Conservation (phyloP, 225 moss, liverwort and hornwort species). For the Polytrichum formosum region DNA sequence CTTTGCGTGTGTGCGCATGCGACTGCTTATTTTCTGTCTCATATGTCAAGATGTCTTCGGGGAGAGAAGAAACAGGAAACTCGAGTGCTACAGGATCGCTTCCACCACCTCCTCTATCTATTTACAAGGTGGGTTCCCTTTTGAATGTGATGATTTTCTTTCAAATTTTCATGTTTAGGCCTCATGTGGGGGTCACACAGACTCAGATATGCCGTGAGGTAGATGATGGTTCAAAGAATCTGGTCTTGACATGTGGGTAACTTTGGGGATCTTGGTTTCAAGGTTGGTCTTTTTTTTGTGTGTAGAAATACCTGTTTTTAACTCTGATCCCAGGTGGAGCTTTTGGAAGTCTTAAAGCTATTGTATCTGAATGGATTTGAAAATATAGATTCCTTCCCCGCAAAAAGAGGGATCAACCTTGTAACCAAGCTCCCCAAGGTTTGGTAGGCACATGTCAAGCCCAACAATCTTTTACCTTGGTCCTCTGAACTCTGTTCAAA, state of each 20-base stretch:
- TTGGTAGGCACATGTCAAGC: background rate
- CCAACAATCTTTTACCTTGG: too few species aligned
- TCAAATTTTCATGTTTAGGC: background rate
- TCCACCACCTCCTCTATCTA: slow-evolving; percentile 20
- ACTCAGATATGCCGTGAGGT: background rate
- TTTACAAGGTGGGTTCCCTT: slow-evolving; percentile 38
- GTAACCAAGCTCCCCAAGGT: background rate
- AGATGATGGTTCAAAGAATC: background rate
- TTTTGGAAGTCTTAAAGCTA: too few species aligned
- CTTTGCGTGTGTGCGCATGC: slow-evolving; percentile 73
- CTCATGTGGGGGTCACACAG: background rate
- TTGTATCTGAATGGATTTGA: background rate
- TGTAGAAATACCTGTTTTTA: background rate
- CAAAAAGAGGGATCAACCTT: too few species aligned
- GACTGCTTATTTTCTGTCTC: slow-evolving; percentile 77
- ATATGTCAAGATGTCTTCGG: slow-evolving; percentile 17
- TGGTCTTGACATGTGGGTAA: too few species aligned
- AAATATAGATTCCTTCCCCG: background rate
- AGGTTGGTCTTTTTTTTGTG: too few species aligned
- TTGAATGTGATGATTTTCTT: background rate
- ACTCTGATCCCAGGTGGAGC: too few species aligned
- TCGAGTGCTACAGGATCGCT: slow-evolving; percentile 10
- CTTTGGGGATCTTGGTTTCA: too few species aligned
- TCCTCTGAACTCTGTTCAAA: too few species aligned
- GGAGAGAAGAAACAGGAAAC: slow-evolving; percentile 8